Base-by-base conservation (phyloP, 2,329 filamentous ascomycete species). In the Clarireedia sp. region DNA sequence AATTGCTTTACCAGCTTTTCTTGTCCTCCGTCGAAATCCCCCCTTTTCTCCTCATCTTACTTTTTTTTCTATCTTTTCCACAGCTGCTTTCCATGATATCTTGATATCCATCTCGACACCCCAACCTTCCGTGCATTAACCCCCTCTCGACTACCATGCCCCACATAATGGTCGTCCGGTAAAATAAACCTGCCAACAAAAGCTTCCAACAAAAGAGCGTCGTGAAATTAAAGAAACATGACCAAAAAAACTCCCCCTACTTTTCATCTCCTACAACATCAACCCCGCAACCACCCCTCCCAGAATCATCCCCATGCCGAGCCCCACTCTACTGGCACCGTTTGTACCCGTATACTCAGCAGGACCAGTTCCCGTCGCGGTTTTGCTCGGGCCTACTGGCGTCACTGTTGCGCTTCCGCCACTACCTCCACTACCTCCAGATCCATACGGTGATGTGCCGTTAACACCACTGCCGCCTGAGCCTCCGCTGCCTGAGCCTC, bases 301-400 rank as follows among this genome's bases (percentile, higher is more conserved):
- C 8, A 44, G 3, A 9, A 44, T 23, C 16, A n/a, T 9, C 1
- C 38, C 38, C 16, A 41, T 19, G 17, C 38, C 5, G 5, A 19
- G 17, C 16, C 5, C 16, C 10, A 7, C 38, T 19, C 21, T 54
- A 2, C 48, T 3, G 12, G 45, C 52, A 10, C 33, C 52, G 21
- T 44, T 44, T n/a, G n/a, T n/a, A n/a, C n/a, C n/a, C 2, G 45
- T 54, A 17, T 54, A 54, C 21, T 54, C 45, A 14, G 52, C 44
- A 5, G 52, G 44, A 0, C 45, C 52, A 9, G 24, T 43, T 36
- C 52, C 52, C 5, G 52, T 54, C 9, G 37, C 24, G 3, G 52
- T 54, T 10, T 29, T 41, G 5, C 17, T 60, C 23, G 49, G 63
- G 55, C 33, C 59, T 26, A 55, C 52, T 17, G 59, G 57, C 51